Base-by-base conservation (phyloP, 371 early-diverging fungal species). In the Mortierella polycephala region DNA sequence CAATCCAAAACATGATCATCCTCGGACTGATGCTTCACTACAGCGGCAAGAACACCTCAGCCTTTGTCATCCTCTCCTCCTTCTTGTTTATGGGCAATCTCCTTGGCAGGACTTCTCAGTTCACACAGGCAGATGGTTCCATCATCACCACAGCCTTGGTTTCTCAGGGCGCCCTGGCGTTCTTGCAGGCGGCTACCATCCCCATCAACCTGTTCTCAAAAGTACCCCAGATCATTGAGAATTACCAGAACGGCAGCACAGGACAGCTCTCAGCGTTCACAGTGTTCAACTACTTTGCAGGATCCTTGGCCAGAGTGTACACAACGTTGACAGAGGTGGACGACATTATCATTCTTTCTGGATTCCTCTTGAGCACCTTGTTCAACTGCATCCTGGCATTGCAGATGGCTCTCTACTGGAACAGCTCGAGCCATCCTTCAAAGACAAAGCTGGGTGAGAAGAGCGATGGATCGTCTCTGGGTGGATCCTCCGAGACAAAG, bases 221-320 rank as follows among this genome's bases (percentile, higher is more conserved):
- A 71, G 79, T 97, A 14, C 98, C 98, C 18, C 98, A 97, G 82
- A 96, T 97, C 60, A 81, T 84, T 47, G 81, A 87, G 61, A 97
- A 94, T 81, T 92, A 90, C 68, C 67, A 75, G 46, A 91, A 92
- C 65, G 84, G 88, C 37, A 88, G 88, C 57, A 97, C 98, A 9
- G 98, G 98, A n/a, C 94, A 95, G 74, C 84, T 98, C 13, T 93
- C 96, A 18, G 90, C 93, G 7, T 92, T 97, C 81, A 92, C 98
- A 0, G 89, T 94, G 14, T 87, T 94, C 69, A 91, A 93, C 81
- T 94, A 92, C 74, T 93, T 94, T 74, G 82, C 89, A 5, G 98
- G 98, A 37, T 88, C 92, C 1, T 83, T 90, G 6, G 98, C 98
- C 6, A 88, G 98, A 60, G 87, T 97, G 7, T 96, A 93, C 73